phyloP scores from a whole-genome alignment of 306 rosid species.

The Comarum palustre region DNA sequence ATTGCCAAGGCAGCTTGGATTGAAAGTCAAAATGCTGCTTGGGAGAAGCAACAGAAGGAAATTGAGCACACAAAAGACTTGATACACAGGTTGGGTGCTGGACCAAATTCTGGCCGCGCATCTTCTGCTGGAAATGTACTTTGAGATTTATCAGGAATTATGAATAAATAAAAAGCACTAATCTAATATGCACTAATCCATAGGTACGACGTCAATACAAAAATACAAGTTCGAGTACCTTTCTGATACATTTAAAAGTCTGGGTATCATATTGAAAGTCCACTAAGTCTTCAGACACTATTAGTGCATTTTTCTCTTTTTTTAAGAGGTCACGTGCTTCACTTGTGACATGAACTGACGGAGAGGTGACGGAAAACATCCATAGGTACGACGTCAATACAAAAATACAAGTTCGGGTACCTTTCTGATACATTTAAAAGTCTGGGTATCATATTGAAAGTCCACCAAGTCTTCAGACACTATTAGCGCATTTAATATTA shows the following conservation, averaged over 20 bases:
- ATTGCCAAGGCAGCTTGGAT: conserved; percentile 79
- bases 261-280: too few species aligned
- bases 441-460: too few species aligned
- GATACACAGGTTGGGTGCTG: conserved; percentile 83
- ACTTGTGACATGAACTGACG: too few species aligned
- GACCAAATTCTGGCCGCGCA: conserved; percentile 95
- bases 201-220: not conserved
- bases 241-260: too few species aligned
- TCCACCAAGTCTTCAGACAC: too few species aligned
- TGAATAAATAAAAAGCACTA: not conserved
- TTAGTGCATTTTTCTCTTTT: not conserved
- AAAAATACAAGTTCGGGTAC: too few species aligned
- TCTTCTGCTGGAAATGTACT: conserved; percentile 91
- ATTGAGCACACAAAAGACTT: conserved; percentile 82
- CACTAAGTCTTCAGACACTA: not conserved
- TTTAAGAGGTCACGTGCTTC: too few species aligned
- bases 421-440: too few species aligned
- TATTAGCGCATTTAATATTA: too few species aligned
- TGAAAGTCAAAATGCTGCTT: conserved; percentile 85
- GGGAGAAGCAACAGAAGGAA: conserved; percentile 99
- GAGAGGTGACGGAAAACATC: too few species aligned
- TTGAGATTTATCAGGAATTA: conserved; percentile 8
- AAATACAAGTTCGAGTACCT: not conserved
- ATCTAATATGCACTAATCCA: not conserved
- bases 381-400: too few species aligned